Evolutionary conservation across 2,329 filamentous ascomycete species (phyloP).

Genomic region (Fusarium sp.): DNA sequence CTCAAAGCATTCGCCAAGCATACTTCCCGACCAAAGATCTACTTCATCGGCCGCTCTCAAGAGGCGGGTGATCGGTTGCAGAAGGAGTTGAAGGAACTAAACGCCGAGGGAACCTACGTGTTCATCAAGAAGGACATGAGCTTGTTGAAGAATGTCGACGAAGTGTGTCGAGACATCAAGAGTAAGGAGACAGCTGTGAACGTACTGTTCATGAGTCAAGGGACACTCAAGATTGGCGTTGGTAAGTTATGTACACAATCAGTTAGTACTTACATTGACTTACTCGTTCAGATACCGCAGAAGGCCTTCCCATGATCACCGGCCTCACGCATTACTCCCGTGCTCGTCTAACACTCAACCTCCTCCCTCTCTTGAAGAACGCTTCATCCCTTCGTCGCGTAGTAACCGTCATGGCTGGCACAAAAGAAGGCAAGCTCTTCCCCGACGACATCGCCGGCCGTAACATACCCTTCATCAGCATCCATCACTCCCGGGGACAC

Average conservation of each 20-base stretch:
- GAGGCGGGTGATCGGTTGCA: conserved; percentile 57
- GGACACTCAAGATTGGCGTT: conserved; percentile 51
- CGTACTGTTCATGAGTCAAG: conserved; percentile 63
- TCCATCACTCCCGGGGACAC: conserved; percentile 41
- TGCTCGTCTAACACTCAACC: conserved; percentile 68
- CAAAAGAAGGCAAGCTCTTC: conserved; percentile 37
- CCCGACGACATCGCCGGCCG: conserved; percentile 45
- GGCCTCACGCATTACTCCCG: conserved; percentile 71
- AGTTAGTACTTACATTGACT: not conserved
- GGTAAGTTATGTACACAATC: conserved; percentile 6
- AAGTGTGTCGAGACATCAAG: conserved; percentile 62
- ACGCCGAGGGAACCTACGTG: conserved; percentile 59
- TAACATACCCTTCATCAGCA: conserved; percentile 39
- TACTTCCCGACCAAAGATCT: conserved; percentile 61
- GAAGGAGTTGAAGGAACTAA: conserved; percentile 59
- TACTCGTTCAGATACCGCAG: conserved; percentile 64
- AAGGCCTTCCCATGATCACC: conserved; percentile 69
- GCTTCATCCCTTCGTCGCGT: conserved; percentile 43
- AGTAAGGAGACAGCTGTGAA: conserved; percentile 62
- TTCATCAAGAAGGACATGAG: conserved; percentile 67
- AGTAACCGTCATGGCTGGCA: conserved; percentile 49
- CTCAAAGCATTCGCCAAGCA: conserved; percentile 62
- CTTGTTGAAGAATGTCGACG: conserved; percentile 66
- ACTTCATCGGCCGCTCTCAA: conserved; percentile 65
- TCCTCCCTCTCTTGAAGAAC: conserved; percentile 67